phyloP scores from a whole-genome alignment of 108 stramenopile genomes.

The Aurantiochytrium sp. region DNA sequence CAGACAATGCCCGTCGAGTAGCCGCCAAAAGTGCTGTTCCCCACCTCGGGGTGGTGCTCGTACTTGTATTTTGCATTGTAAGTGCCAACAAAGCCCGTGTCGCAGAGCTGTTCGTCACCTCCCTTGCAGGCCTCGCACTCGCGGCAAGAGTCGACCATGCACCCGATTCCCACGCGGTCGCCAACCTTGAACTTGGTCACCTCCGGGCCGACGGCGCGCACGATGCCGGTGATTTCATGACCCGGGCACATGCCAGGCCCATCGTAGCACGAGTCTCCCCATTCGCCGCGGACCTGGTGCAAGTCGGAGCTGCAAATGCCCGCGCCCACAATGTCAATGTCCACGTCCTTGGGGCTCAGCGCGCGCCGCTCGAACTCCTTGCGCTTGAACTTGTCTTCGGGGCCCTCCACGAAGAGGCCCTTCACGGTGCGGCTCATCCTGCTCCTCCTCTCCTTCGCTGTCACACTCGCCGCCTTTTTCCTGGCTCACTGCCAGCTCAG shows the following conservation, averaged over 20 bases:
- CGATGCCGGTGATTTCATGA: constrained; percentile 49
- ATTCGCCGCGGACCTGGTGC: constrained; percentile 39
- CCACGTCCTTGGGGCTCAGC: neutral
- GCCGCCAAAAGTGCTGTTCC: neutral
- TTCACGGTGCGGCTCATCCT: neutral
- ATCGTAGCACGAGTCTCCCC: neutral
- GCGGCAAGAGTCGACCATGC: constrained; percentile 53
- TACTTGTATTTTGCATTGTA: constrained; percentile 31
- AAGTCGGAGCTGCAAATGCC: constrained; percentile 55
- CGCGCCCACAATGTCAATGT: neutral
- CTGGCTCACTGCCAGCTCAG: too few species aligned
- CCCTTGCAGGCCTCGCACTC: constrained; percentile 45
- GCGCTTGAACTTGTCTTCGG: neutral
- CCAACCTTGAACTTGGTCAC: constrained; percentile 58
- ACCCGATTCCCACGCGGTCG: constrained; percentile 59
- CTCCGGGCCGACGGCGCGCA: constrained; percentile 38
- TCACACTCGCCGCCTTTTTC: neutral
- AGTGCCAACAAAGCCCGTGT: neutral
- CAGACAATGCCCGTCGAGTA: neutral
- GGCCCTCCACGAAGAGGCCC: neutral
- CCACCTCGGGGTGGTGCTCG: neutral
- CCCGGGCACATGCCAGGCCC: constrained; percentile 28
- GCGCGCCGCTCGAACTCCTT: constrained; percentile 12
- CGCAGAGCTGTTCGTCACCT: constrained; percentile 49
- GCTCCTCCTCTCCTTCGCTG: neutral